phyloP scores from a whole-genome alignment of 768 basidiomycete species.

The Clavulina sp. region DNA sequence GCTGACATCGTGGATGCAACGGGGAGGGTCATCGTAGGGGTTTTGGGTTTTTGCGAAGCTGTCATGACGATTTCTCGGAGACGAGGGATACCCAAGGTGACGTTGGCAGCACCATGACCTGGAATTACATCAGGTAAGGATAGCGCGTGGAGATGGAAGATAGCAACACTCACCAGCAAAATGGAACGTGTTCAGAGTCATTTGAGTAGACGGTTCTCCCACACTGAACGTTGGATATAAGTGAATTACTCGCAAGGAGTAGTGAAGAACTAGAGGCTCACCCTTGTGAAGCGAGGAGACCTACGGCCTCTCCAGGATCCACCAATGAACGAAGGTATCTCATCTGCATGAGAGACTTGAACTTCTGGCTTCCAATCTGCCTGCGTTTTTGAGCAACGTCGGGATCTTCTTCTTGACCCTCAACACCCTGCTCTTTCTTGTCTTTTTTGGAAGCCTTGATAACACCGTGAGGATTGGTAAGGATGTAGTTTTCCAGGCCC shows the following conservation, averaged over 20 bases:
- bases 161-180: constrained; percentile 53
- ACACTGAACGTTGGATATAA: constrained; percentile 35
- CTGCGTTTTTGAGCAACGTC: constrained; percentile 20
- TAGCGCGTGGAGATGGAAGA: constrained; percentile 1
- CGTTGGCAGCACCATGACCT: constrained; percentile 98
- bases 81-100: constrained; percentile 96
- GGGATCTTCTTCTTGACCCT: constrained; percentile 2
- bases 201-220: constrained; percentile 97
- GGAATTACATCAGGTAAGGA: constrained; percentile 1
- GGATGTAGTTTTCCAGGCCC: constrained; percentile 61
- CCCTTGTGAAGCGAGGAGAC: constrained; percentile 93
- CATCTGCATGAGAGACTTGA: constrained; percentile 71
- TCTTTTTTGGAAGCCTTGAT: constrained; percentile 22
- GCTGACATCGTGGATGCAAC: constrained; percentile 35
- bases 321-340: constrained; percentile 88
- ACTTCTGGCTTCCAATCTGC: constrained; percentile 33
- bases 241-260: not conserved
- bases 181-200: constrained; percentile 99
- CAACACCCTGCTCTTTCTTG: no score
- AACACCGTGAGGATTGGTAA: constrained; percentile 45
- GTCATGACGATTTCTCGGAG: constrained; percentile 99
- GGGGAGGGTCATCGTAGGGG: constrained; percentile 88
- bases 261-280: constrained; percentile 22
- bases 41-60: constrained; percentile 86
- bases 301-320: constrained; percentile 98